Conservation (phyloP, 2,329 filamentous ascomycete species). For the Corynespora cassiicola region DNA sequence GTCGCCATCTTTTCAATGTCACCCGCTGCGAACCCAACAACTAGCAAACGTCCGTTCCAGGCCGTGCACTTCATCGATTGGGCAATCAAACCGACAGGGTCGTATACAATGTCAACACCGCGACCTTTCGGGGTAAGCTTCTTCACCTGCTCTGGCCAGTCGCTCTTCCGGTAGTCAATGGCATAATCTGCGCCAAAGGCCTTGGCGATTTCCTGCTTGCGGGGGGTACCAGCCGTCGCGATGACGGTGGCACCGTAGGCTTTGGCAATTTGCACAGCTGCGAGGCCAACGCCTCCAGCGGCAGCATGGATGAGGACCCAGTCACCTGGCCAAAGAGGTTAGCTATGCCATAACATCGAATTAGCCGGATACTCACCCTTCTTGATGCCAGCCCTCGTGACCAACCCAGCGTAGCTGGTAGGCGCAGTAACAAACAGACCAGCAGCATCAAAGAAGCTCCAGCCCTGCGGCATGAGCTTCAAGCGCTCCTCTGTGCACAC, state of each 20-base stretch:
- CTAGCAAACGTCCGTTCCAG: slow-evolving; percentile 88
- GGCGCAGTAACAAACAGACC: slow-evolving; percentile 92
- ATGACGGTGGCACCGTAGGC: slow-evolving; percentile 91
- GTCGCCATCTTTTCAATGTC: slow-evolving; percentile 89
- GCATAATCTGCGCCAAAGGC: slow-evolving; percentile 85
- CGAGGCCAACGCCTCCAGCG: slow-evolving; percentile 88
- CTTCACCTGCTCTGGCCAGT: slow-evolving; percentile 74
- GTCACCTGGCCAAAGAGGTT: slow-evolving; percentile 68
- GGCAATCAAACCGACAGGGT: slow-evolving; percentile 90
- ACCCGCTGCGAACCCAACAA: slow-evolving; percentile 88
- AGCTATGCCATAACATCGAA: slow-evolving; percentile 17
- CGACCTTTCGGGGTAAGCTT: slow-evolving; percentile 74
- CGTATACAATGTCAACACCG: slow-evolving; percentile 92
- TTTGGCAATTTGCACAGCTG: slow-evolving; percentile 93
- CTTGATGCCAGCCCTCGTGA: slow-evolving; percentile 77
- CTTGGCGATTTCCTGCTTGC: slow-evolving; percentile 80
- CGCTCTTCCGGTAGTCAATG: slow-evolving; percentile 73
- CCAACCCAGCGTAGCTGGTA: slow-evolving; percentile 84
- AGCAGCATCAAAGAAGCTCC: slow-evolving; percentile 84
- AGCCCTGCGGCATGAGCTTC: slow-evolving; percentile 77
- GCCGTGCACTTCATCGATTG: slow-evolving; percentile 87
- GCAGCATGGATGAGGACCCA: slow-evolving; percentile 91
- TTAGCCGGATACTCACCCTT: slow-evolving; percentile 53
- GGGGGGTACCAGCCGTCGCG: slow-evolving; percentile 81
- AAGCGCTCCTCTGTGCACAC: slow-evolving; percentile 71